Evolutionary conservation across 2,329 filamentous ascomycete species (phyloP), one percentile per base, ranked within the genome.

Genomic region (Fusarium sororula): DNA sequence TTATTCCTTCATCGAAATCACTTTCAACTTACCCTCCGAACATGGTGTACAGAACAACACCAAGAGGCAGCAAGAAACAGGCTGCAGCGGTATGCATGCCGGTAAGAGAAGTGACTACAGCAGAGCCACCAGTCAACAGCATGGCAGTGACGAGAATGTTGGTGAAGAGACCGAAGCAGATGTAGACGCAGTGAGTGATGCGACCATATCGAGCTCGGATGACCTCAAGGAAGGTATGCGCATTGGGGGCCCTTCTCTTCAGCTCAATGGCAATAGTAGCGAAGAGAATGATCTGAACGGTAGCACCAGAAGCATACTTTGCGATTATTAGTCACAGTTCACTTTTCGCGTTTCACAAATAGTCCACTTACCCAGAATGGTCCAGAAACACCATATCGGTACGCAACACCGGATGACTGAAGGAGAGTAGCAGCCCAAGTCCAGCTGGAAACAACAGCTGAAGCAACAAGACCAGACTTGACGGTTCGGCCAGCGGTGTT

Each of bases 361-460:
- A 14, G 3, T 20, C 12, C 3, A 54, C 70, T 15, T 32, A 73
- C 70, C 88, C 87, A 90, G 51, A 88, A 87, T 15, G 85, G 84
- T 20, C 90, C 90, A 0, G 88, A 87, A 44, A 93, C 87, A 18
- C 91, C 93, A 79, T 96, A 96, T 71, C 90, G 87, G 82, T 97
- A 97, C 70, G 93, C 94, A 24, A 97, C 93, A n/a, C 91, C 90
- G 2, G 93, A 92, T 4, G 90, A 93, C 79, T 96, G 94, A 6
- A 96, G 86, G 4, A 96, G 85, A 0, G 94, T 96, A 28, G 94
- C 94, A 1, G 94, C 94, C 94, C 94, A 97, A 0, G 95, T 97
- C 95, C 95, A 98, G 10, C 92, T 95, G 22, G 93, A 95, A 7
- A 97, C 94, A n/a, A 98, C 95, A 22, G 94, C 95, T 10, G 94